Evolutionary conservation across 768 basidiomycete genomes (phyloP).

Genomic region (Trametes cubensis): DNA sequence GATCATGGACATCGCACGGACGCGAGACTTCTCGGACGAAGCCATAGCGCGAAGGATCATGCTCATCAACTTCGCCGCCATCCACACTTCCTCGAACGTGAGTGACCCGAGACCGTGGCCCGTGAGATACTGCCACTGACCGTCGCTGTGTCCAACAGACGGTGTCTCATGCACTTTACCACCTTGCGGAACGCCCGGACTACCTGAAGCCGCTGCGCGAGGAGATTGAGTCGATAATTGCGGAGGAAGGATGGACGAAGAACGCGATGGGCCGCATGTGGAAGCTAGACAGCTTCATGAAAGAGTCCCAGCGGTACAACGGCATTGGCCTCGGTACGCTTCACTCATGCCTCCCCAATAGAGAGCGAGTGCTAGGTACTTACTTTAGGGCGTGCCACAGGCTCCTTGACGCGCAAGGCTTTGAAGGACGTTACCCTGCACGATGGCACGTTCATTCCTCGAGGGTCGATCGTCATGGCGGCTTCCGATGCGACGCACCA

Average conservation of each 20-base stretch:
- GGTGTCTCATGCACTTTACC: conserved; percentile 33
- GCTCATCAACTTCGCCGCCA: conserved; percentile 40
- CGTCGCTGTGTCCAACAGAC: conserved; percentile 18
- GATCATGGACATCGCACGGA: conserved; percentile 44
- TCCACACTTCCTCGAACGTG: conserved; percentile 37
- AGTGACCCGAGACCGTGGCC: not conserved
- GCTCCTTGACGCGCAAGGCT: conserved; percentile 8
- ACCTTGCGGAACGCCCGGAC: conserved; percentile 34
- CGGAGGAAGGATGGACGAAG: conserved; percentile 35
- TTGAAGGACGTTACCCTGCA: conserved; percentile 24
- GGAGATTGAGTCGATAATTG: conserved; percentile 33
- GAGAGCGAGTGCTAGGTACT: not conserved
- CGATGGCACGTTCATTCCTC: conserved; percentile 29
- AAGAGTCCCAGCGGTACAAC: conserved; percentile 30
- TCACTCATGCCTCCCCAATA: not conserved
- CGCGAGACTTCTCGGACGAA: conserved; percentile 35
- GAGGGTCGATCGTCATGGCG: conserved; percentile 23
- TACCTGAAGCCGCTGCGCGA: conserved; percentile 31
- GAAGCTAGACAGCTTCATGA: conserved; percentile 39
- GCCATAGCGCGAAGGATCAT: conserved; percentile 36
- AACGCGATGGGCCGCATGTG: conserved; percentile 32
- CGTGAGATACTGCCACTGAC: not conserved
- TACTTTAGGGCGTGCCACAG: not conserved
- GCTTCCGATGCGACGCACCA: conserved; percentile 24
- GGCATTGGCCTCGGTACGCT: conserved; percentile 21